Evolutionary conservation across 2,329 filamentous ascomycete genomes (phyloP).

Genomic region (Aureobasidium lini): DNA sequence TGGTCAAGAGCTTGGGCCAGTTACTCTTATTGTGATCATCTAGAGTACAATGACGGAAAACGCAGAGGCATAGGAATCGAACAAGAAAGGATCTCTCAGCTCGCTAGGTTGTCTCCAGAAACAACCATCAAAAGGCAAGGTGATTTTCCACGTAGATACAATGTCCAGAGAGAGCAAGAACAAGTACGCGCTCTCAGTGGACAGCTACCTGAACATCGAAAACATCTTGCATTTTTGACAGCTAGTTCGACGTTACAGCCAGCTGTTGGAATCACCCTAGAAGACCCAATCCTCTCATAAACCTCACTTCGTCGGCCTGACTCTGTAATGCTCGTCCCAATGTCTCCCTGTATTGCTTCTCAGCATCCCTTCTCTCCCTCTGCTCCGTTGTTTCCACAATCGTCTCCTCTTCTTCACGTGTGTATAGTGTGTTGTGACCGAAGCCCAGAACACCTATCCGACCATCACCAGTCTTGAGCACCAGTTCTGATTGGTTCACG

Average conservation of each 20-base stretch:
- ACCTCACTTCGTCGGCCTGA: conserved; percentile 72
- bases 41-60: neutral
- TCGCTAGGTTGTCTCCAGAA: no score
- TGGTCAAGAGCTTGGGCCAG: conserved; percentile 9
- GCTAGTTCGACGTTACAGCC: no score
- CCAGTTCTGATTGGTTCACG: conserved; percentile 52
- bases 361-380: conserved; percentile 46
- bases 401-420: conserved; percentile 38
- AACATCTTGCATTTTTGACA: no score
- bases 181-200: no score
- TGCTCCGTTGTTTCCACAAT: conserved; percentile 36
- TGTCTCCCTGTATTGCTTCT: conserved; percentile 55
- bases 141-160: no score
- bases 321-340: conserved; percentile 69
- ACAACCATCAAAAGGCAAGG: no score
- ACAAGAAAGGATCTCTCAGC: no score
- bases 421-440: conserved; percentile 27
- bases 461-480: conserved; percentile 80
- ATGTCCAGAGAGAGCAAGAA: no score
- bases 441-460: conserved; percentile 62
- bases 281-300: conserved; percentile 58
- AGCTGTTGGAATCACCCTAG: no score
- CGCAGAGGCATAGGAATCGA: no score
- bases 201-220: no score
- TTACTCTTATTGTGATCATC: neutral